phyloP scores from a whole-genome alignment of 2,329 filamentous ascomycete species.

The Talaromyces albobiverticillius region DNA sequence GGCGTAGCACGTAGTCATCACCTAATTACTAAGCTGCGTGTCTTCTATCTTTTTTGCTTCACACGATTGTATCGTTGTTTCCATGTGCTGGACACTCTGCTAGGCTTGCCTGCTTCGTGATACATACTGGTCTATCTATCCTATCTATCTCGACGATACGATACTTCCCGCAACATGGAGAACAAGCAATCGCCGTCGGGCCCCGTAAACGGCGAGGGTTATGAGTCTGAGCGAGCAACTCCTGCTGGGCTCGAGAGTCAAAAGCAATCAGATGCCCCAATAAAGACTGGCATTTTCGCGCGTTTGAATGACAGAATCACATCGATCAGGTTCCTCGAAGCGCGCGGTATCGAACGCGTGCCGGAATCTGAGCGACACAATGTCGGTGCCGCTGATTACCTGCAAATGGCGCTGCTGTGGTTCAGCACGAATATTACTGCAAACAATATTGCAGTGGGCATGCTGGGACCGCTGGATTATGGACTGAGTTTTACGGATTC shows the following conservation, averaged over 20 bases:
- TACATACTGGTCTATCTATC: too few species aligned
- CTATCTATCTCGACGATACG: too few species aligned
- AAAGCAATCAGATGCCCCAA: too few species aligned
- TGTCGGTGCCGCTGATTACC: constrained; percentile 16
- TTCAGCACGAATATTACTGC: constrained; percentile 39
- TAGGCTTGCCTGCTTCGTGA: neutral
- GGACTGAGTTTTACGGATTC: constrained; percentile 40
- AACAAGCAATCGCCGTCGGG: constrained; percentile 4
- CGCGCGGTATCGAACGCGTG: constrained; percentile 17
- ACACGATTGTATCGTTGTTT: too few species aligned
- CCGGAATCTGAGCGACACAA: constrained; percentile 14
- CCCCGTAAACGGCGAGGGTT: neutral
- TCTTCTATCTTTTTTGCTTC: too few species aligned
- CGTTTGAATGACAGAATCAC: constrained; percentile 13
- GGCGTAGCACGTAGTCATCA: too few species aligned
- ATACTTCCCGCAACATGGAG: constrained; percentile 4
- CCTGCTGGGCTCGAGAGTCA: constrained; percentile 11
- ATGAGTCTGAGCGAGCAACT: too few species aligned
- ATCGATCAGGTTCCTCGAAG: constrained; percentile 12
- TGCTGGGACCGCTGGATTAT: constrained; percentile 41
- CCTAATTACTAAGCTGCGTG: too few species aligned
- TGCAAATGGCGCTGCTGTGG: constrained; percentile 33
- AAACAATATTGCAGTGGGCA: constrained; percentile 42
- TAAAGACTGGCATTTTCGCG: neutral
- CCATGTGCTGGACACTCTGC: neutral